Evolutionary conservation across 139 green algal species (phyloP).

Genomic region (Dunaliella sp.): DNA sequence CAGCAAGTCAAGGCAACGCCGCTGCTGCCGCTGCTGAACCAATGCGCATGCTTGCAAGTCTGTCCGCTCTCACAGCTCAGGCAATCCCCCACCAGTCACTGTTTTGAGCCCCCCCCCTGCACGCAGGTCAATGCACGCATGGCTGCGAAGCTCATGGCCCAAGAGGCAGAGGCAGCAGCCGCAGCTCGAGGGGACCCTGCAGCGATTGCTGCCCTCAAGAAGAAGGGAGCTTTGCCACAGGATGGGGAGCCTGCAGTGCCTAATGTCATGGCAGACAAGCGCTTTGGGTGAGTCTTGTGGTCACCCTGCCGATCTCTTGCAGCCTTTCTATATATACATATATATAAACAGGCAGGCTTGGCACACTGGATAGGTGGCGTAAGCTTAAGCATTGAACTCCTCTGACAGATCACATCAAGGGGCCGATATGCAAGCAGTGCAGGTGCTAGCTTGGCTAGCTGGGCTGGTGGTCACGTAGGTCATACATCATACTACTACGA

Average conservation of each 20-base stretch:
- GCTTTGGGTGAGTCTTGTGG: constrained; percentile 72
- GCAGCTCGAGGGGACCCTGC: constrained; percentile 20
- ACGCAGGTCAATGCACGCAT: constrained; percentile 71
- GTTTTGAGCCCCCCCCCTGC: too few relatives aligned
- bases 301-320: too few relatives aligned
- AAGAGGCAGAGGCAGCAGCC: constrained; percentile 26
- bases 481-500: too few relatives aligned
- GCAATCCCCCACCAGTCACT: too few relatives aligned
- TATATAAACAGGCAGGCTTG: too few relatives aligned
- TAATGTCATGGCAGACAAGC: constrained; percentile 59
- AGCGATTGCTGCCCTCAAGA: constrained; percentile 12
- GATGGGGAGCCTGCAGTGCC: constrained; percentile 6
- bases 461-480: too few relatives aligned
- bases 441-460: too few relatives aligned
- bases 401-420: too few relatives aligned
- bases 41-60: neutral
- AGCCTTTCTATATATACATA: too few relatives aligned
- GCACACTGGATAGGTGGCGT: too few relatives aligned
- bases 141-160: constrained; percentile 65
- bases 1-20: neutral
- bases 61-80: neutral
- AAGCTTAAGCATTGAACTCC: too few relatives aligned
- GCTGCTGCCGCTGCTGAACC: neutral
- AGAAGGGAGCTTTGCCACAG: constrained; percentile 17
- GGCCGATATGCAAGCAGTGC: too few relatives aligned